A percentile compares a stretch with the other conserved stretches of the same genome.
Evolutionary conservation across 192 early-diverging fungal genomes (phyloP).

Genomic region (Bifiguratus adelaidae): DNA sequence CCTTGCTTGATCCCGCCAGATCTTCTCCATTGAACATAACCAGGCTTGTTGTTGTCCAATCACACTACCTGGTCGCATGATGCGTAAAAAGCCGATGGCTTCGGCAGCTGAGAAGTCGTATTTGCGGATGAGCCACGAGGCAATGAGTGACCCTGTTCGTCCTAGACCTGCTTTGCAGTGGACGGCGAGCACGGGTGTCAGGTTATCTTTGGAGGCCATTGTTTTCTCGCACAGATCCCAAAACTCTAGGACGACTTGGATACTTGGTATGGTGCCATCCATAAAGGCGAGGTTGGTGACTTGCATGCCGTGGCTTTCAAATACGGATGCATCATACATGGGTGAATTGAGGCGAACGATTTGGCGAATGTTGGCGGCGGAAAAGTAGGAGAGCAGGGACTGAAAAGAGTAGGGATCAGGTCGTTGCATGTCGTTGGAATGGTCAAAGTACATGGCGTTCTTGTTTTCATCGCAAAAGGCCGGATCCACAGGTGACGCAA

Average conservation of each 20-base stretch:
- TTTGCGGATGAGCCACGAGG: conserved; percentile 53
- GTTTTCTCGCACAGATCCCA: conserved; percentile 58
- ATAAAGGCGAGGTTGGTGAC: conserved; percentile 60
- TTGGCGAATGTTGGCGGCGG: conserved; percentile 26
- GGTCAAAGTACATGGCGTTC: not conserved
- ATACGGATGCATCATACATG: conserved; percentile 46
- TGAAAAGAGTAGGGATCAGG: conserved; percentile 12
- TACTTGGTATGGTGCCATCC: conserved; percentile 58
- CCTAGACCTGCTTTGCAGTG: conserved; percentile 61
- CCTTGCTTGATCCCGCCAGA: too few species aligned
- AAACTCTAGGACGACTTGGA: conserved; percentile 48
- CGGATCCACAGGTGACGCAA: conserved; percentile 53
- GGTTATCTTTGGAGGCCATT: not conserved
- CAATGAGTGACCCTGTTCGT: conserved; percentile 46
- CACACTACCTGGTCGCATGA: conserved; percentile 58
- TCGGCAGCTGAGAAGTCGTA: conserved; percentile 57
- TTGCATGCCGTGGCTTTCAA: conserved; percentile 44
- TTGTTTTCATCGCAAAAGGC: conserved; percentile 8
- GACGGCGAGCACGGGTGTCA: conserved; percentile 37
- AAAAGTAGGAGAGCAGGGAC: conserved; percentile 42
- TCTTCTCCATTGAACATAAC: too few species aligned
- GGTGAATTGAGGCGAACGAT: conserved; percentile 57
- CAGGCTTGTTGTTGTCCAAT: conserved; percentile 72
- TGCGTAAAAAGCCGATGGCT: conserved; percentile 48
- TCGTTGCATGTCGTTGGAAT: conserved; percentile 7